A percentile compares a stretch with the other conserved stretches of the same genome.
These are phyloP conservation scores for Eucalyptus decipiens DNA, from an alignment of 345 rosid genomes.

Conservation along the genomic window DNA sequence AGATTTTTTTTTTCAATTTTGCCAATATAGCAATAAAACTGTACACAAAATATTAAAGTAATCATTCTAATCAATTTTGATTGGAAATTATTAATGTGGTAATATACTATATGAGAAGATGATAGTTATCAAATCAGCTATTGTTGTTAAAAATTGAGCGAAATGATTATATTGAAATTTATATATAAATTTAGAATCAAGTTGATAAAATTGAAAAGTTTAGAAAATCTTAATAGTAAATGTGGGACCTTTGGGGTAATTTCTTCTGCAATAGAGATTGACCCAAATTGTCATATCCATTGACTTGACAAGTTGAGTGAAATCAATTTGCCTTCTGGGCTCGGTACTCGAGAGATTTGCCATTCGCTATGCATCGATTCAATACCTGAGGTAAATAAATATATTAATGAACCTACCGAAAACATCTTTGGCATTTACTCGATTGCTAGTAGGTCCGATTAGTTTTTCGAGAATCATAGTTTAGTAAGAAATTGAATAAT, in stretches of 20 bases:
- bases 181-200: fast-evolving
- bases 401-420: background rate
- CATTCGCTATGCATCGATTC: background rate
- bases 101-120: too few relatives aligned
- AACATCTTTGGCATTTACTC: background rate
- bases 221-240: fast-evolving
- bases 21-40: fast-evolving
- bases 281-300: background rate
- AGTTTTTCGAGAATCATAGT: background rate
- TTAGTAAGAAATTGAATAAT: background rate
- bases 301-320: background rate
- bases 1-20: too few relatives aligned
- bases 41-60: fast-evolving
- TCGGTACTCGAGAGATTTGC: background rate
- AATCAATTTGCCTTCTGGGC: background rate
- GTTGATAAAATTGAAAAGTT: fast-evolving
- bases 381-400: background rate
- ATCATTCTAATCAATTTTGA: background rate
- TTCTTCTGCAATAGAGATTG: background rate
- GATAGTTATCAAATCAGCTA: fast-evolving
- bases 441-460: background rate
- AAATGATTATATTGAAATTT: background rate
- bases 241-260: background rate
- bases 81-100: fast-evolving
- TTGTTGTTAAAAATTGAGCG: fast-evolving